Base-by-base conservation (phyloP, 352 stramenopile species). In the Phytopythium oedochilum region DNA sequence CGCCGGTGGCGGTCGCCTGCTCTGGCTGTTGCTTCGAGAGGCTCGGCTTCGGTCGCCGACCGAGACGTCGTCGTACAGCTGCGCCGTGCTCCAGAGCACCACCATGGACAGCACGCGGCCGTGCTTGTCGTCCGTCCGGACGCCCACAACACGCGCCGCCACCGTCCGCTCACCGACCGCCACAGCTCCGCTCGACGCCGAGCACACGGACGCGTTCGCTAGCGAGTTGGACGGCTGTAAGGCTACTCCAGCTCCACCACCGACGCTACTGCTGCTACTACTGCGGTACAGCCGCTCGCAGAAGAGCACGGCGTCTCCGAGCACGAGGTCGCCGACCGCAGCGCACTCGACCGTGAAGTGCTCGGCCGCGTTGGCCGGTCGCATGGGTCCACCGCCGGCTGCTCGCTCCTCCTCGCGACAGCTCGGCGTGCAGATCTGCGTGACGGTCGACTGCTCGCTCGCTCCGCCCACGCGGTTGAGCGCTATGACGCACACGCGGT, bases 231-330 rank as follows among this genome's bases (percentile, higher is more conserved):
- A n/a, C n/a, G n/a, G n/a, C n/a, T n/a, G n/a, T n/a, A n/a, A n/a
- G n/a, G n/a, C n/a, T n/a, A n/a, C n/a, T n/a, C n/a, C n/a, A n/a
- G n/a, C n/a, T n/a, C n/a, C n/a, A n/a, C n/a, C n/a, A n/a, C n/a
- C n/a, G n/a, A n/a, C n/a, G n/a, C n/a, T n/a, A n/a, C n/a, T n/a
- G n/a, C n/a, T 22, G 5, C 40, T 22, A 22, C 3, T 29, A 7
- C 23, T 46, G 12, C 68, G 73, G 46, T 88, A 79, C n/a, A 98
- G 75, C 18, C 92, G 80, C 63, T 98, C 90, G 23, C 87, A 95
- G 56, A 97, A 97, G 42, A 98, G 78, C 5, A 97, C 89, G 26
- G 86, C 94, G 58, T 98, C 92, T 10, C 90, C 89, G 1, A 77
- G 66, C 14, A 96, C 86, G 25, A 97, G 59, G 47, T 97, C 88